Conservation (phyloP, 169 alveolate species). For the Plasmodium billcollinsi region DNA sequence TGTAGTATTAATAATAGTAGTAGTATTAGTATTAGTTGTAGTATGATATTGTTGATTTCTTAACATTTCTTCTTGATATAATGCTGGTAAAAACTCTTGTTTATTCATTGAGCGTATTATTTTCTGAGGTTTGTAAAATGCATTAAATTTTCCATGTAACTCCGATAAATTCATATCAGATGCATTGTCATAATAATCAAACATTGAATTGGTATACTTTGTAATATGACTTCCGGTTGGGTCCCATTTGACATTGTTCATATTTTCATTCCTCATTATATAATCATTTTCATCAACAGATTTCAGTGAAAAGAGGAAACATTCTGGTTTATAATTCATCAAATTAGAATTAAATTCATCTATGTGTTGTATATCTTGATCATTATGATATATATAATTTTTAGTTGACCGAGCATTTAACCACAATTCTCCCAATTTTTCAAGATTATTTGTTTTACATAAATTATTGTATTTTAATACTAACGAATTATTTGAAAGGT, state of each 20-base stretch:
- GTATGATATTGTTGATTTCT: not conserved
- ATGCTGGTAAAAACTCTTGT: conserved; percentile 9
- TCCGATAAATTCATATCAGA: conserved; percentile 45
- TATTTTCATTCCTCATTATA: conserved; percentile 7
- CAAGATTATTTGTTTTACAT: conserved; percentile 13
- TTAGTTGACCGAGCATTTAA: conserved; percentile 11
- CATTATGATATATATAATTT: conserved; percentile 25
- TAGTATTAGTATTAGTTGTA: too few relatives aligned
- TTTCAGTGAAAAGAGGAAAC: conserved; percentile 33
- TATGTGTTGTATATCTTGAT: conserved; percentile 1
- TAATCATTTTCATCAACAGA: conserved; percentile 57
- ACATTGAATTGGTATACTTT: conserved; percentile 20
- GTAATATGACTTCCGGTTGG: conserved; percentile 15
- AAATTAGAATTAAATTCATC: conserved; percentile 47
- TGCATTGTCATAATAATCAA: conserved; percentile 55
- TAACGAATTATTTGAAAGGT: conserved; percentile 19
- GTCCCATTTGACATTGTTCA: conserved; percentile 32
- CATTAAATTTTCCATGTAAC: conserved; percentile 7
- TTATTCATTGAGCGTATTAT: conserved; percentile 16
- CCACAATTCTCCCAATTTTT: conserved; percentile 26
- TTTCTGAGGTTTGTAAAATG: conserved; percentile 36
- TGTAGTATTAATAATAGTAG: not conserved
- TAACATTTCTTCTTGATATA: conserved; percentile 36
- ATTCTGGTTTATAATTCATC: conserved; percentile 29
- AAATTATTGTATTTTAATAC: conserved; percentile 1